Evolutionary conservation across 768 basidiomycete species (phyloP).

Genomic region (Podaxis sp.): DNA sequence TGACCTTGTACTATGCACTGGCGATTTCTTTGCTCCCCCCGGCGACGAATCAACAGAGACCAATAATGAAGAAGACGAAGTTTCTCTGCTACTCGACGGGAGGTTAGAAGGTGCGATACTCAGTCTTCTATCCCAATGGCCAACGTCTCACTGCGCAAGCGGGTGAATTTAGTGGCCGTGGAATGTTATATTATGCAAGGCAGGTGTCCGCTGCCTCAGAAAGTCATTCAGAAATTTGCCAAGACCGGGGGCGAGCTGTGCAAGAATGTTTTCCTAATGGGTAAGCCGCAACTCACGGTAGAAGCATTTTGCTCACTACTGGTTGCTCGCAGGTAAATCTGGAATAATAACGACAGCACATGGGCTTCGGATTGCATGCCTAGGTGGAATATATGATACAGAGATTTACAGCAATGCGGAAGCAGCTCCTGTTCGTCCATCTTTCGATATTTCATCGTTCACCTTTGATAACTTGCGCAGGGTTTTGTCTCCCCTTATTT

Average conservation of each 20-base stretch:
- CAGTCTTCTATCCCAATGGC: conserved; percentile 9
- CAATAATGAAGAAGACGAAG: conserved; percentile 46
- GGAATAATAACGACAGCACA: conserved; percentile 76
- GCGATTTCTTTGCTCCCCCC: conserved; percentile 82
- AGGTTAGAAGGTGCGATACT: conserved; percentile 55
- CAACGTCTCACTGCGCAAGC: conserved; percentile 16
- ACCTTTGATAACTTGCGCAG: conserved; percentile 32
- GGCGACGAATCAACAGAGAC: conserved; percentile 26
- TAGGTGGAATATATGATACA: conserved; percentile 76
- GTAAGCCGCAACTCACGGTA: conserved; percentile 48
- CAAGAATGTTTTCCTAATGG: conserved; percentile 81
- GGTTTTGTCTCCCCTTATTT: conserved; percentile 80
- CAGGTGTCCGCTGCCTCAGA: conserved; percentile 66
- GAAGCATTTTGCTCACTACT: conserved; percentile 10
- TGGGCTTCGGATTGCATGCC: conserved; percentile 81
- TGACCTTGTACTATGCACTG: conserved; percentile 75
- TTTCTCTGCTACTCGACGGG: conserved; percentile 63
- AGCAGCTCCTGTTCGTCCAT: conserved; percentile 56
- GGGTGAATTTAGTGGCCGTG: conserved; percentile 62
- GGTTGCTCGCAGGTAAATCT: conserved; percentile 63
- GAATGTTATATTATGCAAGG: conserved; percentile 96
- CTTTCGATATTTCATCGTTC: conserved; percentile 1
- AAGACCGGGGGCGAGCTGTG: conserved; percentile 78
- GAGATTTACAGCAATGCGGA: conserved; percentile 59
- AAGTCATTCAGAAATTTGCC: conserved; percentile 73